phyloP scores from a whole-genome alignment of 139 green algal species.

The Picochlorum sp. region DNA sequence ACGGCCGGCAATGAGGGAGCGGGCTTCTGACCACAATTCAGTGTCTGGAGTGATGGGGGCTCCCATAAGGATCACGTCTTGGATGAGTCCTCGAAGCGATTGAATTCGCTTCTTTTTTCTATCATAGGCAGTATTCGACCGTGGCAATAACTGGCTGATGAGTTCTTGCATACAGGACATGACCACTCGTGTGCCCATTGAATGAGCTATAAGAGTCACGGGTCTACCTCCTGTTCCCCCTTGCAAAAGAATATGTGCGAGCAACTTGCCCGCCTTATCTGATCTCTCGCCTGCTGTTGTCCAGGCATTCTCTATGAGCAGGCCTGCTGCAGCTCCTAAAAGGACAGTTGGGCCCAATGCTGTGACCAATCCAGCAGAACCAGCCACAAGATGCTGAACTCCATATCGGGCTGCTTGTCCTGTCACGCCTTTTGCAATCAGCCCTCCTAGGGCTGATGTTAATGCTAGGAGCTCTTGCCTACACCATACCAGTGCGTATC shows the following conservation, averaged over 20 bases:
- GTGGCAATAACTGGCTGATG: too few species aligned
- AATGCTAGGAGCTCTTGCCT: conserved; percentile 45
- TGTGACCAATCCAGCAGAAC: conserved; percentile 36
- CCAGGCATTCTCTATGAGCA: conserved; percentile 48
- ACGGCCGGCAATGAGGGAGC: conserved; percentile 55
- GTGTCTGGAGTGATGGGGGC: conserved; percentile 44
- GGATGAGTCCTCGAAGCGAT: conserved; percentile 16
- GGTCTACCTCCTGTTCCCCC: conserved; percentile 55
- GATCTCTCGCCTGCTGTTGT: conserved; percentile 42
- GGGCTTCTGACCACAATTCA: conserved; percentile 45
- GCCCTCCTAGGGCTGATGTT: conserved; percentile 26
- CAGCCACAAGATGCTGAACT: conserved; percentile 36
- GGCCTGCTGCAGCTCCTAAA: conserved; percentile 21
- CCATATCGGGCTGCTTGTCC: conserved; percentile 31
- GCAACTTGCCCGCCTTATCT: conserved; percentile 45
- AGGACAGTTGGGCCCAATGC: conserved; percentile 38
- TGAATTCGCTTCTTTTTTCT: not conserved
- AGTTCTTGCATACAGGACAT: conserved; percentile 74
- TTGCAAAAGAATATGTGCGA: conserved; percentile 53
- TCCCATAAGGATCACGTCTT: conserved; percentile 65
- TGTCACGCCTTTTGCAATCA: conserved; percentile 33
- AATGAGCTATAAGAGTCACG: conserved; percentile 39
- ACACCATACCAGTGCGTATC: conserved; percentile 49
- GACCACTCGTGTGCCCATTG: conserved; percentile 52
- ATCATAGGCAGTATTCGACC: conserved; percentile 30